These are phyloP conservation scores for Tanacetum coccineum DNA, from an alignment of 129 eudicot species.

Conservation along the genomic window DNA sequence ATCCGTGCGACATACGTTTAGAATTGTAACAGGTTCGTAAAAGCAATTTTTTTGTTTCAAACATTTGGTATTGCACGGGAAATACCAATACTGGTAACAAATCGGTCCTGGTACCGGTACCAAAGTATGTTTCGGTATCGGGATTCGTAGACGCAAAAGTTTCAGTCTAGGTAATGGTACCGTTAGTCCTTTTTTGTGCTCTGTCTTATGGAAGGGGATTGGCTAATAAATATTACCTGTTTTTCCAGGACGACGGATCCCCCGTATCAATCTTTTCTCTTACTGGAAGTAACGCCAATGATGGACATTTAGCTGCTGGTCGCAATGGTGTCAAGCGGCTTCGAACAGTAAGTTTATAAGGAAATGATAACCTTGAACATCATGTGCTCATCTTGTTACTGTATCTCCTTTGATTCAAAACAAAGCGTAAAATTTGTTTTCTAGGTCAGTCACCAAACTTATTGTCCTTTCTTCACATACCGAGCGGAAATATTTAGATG, in stretches of 20 bases:
- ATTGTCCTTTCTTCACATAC: constrained; percentile 89
- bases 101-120: no score
- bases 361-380: constrained; percentile 5
- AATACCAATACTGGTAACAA: no score
- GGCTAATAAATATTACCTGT: constrained; percentile 3
- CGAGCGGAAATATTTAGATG: constrained; percentile 78
- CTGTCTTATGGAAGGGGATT: constrained; percentile 12
- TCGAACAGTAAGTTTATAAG: constrained; percentile 57
- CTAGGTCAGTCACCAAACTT: constrained; percentile 99
- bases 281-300: constrained; percentile 78
- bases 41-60: no score
- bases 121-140: no score
- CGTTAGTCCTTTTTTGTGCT: no score
- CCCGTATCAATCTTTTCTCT: constrained; percentile 93
- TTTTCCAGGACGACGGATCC: constrained; percentile 82
- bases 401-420: background rate
- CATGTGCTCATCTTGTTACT: background rate
- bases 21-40: no score
- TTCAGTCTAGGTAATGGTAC: no score
- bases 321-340: constrained; percentile 98
- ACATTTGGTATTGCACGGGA: no score
- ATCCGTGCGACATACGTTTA: no score
- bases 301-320: constrained; percentile 95
- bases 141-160: no score
- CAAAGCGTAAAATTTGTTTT: constrained; percentile 15